Conservation (phyloP, 2,329 filamentous ascomycete genomes). For the Aspergillus melleus region DNA sequence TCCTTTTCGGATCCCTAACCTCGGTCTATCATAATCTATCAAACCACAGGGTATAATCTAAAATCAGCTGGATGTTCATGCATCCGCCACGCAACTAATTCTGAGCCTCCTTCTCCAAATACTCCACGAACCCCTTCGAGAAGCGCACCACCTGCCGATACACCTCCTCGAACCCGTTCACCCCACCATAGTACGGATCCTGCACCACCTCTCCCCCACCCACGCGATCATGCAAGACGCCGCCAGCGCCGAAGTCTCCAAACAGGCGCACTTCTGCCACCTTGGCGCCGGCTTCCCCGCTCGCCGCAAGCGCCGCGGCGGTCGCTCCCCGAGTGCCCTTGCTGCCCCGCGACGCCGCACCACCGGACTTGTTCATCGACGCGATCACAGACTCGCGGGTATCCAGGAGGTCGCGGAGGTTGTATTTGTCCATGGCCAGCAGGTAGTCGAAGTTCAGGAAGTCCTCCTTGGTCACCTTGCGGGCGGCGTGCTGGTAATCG, state of each 20-base stretch:
- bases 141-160: slow-evolving; percentile 82
- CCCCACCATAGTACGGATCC: slow-evolving; percentile 92
- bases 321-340: slow-evolving; percentile 38
- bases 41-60: slow-evolving; percentile 23
- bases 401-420: slow-evolving; percentile 69
- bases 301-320: slow-evolving; percentile 33
- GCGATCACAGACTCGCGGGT: slow-evolving; percentile 54
- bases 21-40: slow-evolving; percentile 9
- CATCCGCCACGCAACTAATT: slow-evolving; percentile 4
- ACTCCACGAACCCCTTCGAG: slow-evolving; percentile 71
- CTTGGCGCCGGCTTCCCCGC: slow-evolving; percentile 32
- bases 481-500: slow-evolving; percentile 73
- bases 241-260: slow-evolving; percentile 71
- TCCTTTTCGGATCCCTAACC: background rate
- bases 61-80: background rate
- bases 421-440: slow-evolving; percentile 88
- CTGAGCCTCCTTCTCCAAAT: slow-evolving; percentile 42
- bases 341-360: slow-evolving; percentile 18
- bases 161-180: slow-evolving; percentile 77
- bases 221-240: slow-evolving; percentile 40
- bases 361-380: slow-evolving; percentile 46
- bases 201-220: slow-evolving; percentile 66
- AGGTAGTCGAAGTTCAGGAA: slow-evolving; percentile 89
- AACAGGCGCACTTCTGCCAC: slow-evolving; percentile 71
- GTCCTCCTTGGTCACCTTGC: slow-evolving; percentile 70